Base-by-base conservation (phyloP, 1,139 yeast genomes). In the Hemisphaericaspora lyxosophila region DNA sequence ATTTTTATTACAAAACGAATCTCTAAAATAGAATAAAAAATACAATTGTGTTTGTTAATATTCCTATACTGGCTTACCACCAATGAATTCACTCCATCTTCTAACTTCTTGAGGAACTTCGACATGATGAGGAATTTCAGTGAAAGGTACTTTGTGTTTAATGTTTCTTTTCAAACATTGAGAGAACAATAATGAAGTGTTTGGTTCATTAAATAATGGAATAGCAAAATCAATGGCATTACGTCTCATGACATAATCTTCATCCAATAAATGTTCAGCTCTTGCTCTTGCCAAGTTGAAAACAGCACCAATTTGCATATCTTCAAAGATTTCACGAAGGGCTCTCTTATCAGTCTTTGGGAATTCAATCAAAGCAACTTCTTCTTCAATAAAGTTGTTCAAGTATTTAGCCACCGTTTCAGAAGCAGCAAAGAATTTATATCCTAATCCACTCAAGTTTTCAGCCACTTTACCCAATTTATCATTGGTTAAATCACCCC, bases 181-280 rank as follows among this genome's bases (percentile, higher is more conserved):
- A 17, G 97, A 90, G 64, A 94, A 92, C 51, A 94, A 71, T 53
- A 82, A 63, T 4, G 97, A 84, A 23, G 98, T 92, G 60, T 88
- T 82, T 49, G 97, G 96, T 68, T 92, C 98, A 59, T 92, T 92
- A 72, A 92, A 90, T 61, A 92, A 74, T 34, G 98, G 97, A 55
- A 92, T 85, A 43, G 87, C 97, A 62, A 94, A 92, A 65, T 92
- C 99, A 68, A 92, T 94, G 37, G 98, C 97, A 62, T 90, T 92
- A 73, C 99, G 84, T 75, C 99, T 84, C 97, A 92, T 92, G 40
- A 90, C 85, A 60, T 92, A 92, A 67, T 92, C 97, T 63, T 85
- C 84, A 55, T 92, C 97, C 47, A 80, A 67, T 50, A 87, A 75
- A 48, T 75, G 69, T 57, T 86, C 94, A 27, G 97, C 98, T 61